Conservation (phyloP, 1,139 yeast genomes). For the Candida tunisiensis region DNA sequence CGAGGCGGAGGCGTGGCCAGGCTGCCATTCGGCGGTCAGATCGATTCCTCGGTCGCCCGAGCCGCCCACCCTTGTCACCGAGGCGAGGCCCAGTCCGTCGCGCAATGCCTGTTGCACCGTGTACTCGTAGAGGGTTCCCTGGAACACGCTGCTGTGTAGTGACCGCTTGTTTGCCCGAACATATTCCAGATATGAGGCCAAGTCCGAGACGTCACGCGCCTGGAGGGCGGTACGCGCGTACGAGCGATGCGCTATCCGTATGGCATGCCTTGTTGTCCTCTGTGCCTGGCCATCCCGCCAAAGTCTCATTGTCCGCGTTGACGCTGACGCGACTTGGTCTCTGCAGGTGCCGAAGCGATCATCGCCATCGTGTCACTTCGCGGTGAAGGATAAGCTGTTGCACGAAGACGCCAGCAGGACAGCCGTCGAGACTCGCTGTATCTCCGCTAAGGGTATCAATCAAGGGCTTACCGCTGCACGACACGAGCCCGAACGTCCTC, state of each 20-base stretch:
- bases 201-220: slow-evolving; percentile 8
- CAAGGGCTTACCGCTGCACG: too few species aligned
- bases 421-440: too few species aligned
- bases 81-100: slow-evolving; percentile 23
- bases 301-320: background rate
- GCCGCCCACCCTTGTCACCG: slow-evolving; percentile 36
- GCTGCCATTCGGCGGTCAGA: slow-evolving; percentile 19
- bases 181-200: slow-evolving; percentile 17
- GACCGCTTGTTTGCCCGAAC: slow-evolving; percentile 15
- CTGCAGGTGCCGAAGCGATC: slow-evolving; percentile 5
- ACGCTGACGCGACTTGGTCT: slow-evolving; percentile 1
- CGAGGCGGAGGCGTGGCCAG: too few species aligned
- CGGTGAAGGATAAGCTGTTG: too few species aligned
- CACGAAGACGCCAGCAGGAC: too few species aligned
- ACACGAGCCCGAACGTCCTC: too few species aligned
- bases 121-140: slow-evolving; percentile 58
- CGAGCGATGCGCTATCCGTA: background rate
- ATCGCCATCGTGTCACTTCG: slow-evolving; percentile 3
- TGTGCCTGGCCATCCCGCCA: slow-evolving; percentile 1
- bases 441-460: too few species aligned
- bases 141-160: slow-evolving; percentile 32
- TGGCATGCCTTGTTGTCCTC: slow-evolving; percentile 1
- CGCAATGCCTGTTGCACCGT: slow-evolving; percentile 31
- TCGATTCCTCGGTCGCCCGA: slow-evolving; percentile 63
- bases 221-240: background rate